A percentile compares a stretch with the other conserved stretches of the same genome.
These are phyloP conservation scores for Diaporthe sp. DNA, from an alignment of 2,329 filamentous ascomycete species.

Conservation along the genomic window DNA sequence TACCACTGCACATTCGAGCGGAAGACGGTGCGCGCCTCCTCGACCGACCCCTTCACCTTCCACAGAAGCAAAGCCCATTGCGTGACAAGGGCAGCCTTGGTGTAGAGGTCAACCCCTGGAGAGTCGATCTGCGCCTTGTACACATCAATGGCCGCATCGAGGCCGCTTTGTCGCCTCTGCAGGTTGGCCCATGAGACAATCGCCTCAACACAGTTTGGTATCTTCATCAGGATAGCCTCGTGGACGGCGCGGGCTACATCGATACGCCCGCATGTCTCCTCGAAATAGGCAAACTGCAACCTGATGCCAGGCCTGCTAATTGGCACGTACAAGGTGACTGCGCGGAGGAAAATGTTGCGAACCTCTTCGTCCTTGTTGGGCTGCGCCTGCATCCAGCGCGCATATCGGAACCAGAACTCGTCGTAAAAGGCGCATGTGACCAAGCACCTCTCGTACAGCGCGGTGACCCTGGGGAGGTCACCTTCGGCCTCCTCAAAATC, in stretches of 20 bases:
- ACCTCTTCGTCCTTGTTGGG: conserved; percentile 88
- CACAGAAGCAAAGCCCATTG: conserved; percentile 91
- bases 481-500: conserved; percentile 94
- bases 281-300: conserved; percentile 93
- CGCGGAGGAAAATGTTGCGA: conserved; percentile 91
- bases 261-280: conserved; percentile 84
- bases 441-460: conserved; percentile 93
- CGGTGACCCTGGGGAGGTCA: conserved; percentile 79
- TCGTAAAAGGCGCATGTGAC: conserved; percentile 96
- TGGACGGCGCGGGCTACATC: conserved; percentile 89
- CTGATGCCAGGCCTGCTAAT: conserved; percentile 87
- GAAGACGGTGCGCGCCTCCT: conserved; percentile 88
- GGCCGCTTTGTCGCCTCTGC: conserved; percentile 83
- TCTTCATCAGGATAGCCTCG: conserved; percentile 78
- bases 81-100: conserved; percentile 88
- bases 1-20: conserved; percentile 87
- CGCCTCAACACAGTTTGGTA: conserved; percentile 88
- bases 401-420: conserved; percentile 98
- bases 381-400: conserved; percentile 90
- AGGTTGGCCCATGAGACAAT: conserved; percentile 91
- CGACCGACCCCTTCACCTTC: conserved; percentile 85
- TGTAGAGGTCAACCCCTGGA: conserved; percentile 78
- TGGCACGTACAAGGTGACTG: conserved; percentile 86
- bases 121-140: conserved; percentile 86
- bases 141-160: conserved; percentile 87